These are phyloP conservation scores for Pneumocystis canis DNA, from an alignment of 1,139 yeast genomes.

Conservation along the genomic window DNA sequence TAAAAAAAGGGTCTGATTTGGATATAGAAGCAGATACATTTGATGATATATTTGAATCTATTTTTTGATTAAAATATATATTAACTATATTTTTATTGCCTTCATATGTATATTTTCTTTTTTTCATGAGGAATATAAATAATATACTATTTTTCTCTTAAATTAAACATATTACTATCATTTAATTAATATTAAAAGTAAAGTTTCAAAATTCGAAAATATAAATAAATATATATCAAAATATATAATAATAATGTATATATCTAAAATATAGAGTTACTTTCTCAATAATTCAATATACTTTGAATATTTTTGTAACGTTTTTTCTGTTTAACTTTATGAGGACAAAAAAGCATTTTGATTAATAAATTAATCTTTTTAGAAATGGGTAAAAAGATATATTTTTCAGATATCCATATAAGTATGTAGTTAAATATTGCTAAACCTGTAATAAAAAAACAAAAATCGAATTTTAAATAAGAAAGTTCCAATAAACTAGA, in stretches of 20 bases:
- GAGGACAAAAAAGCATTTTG: neutral
- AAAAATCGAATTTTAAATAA: neutral
- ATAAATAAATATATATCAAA: neutral
- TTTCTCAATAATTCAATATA: neutral
- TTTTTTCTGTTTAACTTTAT: neutral
- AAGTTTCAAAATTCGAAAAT: too few species aligned
- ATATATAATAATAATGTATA: neutral
- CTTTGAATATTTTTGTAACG: neutral
- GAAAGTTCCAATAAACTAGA: neutral
- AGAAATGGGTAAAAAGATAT: neutral
- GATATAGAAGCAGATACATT: neutral
- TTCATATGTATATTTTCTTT: neutral
- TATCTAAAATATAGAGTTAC: neutral
- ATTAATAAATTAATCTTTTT: neutral
- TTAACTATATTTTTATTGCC: neutral
- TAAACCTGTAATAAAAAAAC: neutral
- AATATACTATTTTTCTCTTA: neutral
- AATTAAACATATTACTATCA: too few species aligned
- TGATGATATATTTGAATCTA: neutral
- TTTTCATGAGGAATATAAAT: neutral
- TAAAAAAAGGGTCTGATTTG: neutral
- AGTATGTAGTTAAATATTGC: neutral
- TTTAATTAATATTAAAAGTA: too few species aligned
- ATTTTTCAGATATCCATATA: neutral
- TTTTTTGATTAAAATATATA: neutral